Evolutionary conservation across 306 rosid genomes (phyloP).

Genomic region (Luffa aegyptiaca): DNA sequence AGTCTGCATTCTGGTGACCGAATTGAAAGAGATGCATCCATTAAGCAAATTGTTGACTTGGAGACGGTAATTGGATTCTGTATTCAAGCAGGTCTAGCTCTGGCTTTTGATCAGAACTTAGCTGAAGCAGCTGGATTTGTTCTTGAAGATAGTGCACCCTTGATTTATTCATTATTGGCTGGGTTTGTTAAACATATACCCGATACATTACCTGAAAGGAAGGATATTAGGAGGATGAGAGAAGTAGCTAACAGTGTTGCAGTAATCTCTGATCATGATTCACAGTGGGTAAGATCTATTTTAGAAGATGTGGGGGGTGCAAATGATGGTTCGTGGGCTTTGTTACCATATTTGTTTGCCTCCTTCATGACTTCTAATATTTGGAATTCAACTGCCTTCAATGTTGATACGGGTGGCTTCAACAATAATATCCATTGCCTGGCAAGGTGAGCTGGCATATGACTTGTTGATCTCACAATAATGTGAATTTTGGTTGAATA

Average conservation of each 20-base stretch:
- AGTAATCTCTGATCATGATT: conserved; percentile 62
- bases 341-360: conserved; percentile 87
- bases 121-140: conserved; percentile 89
- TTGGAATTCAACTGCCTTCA: conserved; percentile 89
- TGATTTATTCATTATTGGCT: conserved; percentile 65
- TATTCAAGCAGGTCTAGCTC: conserved; percentile 80
- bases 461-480: neutral
- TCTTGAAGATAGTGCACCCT: conserved; percentile 82
- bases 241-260: conserved; percentile 77
- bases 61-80: conserved; percentile 87
- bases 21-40: conserved; percentile 73
- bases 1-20: conserved; percentile 86
- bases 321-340: conserved; percentile 92
- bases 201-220: conserved; percentile 75
- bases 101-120: conserved; percentile 74
- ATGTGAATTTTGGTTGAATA: neutral
- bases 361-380: conserved; percentile 88
- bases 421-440: conserved; percentile 87
- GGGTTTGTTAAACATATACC: conserved; percentile 81
- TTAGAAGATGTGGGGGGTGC: conserved; percentile 94
- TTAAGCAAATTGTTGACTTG: conserved; percentile 79
- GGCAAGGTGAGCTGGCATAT: conserved; percentile 58
- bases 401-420: conserved; percentile 90
- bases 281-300: conserved; percentile 85
- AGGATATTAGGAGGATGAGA: conserved; percentile 64